Conservation (phyloP, 2,329 filamentous ascomycete species). For the Aspergillus sp. region DNA sequence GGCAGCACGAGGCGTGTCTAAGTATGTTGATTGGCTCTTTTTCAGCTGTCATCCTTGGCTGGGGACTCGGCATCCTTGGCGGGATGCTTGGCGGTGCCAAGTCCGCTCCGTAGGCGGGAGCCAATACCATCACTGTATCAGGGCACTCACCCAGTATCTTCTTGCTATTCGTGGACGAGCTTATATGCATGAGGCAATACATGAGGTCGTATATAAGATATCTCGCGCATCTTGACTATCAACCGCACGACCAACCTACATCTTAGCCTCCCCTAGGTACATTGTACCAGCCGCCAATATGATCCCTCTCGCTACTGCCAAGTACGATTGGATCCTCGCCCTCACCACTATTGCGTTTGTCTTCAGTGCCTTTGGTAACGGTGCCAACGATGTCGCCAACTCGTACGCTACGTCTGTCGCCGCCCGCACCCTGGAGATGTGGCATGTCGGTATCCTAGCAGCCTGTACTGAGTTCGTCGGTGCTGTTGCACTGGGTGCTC, state of each 20-base stretch:
- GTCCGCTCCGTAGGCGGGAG: background rate
- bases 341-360: conserved; percentile 23
- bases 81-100: background rate
- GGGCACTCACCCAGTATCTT: background rate
- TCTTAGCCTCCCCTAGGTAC: no score
- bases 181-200: no score
- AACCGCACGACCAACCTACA: no score
- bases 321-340: conserved; percentile 26
- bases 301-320: conserved; percentile 16
- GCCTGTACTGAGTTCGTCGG: conserved; percentile 47
- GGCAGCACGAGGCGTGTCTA: no score
- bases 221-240: no score
- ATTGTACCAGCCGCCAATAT: conserved; percentile 4
- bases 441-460: conserved; percentile 45
- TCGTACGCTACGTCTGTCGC: conserved; percentile 49
- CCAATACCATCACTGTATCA: background rate
- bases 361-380: conserved; percentile 23
- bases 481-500: conserved; percentile 46
- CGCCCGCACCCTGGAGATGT: conserved; percentile 47
- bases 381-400: conserved; percentile 46
- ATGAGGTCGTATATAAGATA: no score
- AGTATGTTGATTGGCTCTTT: background rate
- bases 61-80: background rate
- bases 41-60: background rate
- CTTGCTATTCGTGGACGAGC: no score